Evolutionary conservation across 2,329 filamentous ascomycete species (phyloP).

Genomic region (Mycosphaerella arachidis): DNA sequence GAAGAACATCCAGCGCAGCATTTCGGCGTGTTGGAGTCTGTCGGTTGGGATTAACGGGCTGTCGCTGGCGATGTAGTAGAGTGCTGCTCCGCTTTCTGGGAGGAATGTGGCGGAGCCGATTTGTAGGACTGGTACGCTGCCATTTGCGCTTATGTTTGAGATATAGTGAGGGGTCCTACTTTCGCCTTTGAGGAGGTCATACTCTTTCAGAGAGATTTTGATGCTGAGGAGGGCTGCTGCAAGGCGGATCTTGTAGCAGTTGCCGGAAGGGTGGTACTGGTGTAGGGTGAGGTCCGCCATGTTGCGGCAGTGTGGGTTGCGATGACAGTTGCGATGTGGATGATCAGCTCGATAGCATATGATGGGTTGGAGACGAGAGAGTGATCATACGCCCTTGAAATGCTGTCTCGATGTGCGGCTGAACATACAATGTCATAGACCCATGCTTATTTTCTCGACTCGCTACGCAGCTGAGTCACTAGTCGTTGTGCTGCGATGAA

Average conservation of each 20-base stretch:
- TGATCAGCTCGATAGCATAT: neutral
- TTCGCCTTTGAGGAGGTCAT: slow-evolving; percentile 11
- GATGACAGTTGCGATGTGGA: neutral
- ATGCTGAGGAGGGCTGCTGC: slow-evolving; percentile 7
- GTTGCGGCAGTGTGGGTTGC: neutral
- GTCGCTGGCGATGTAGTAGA: slow-evolving; percentile 13
- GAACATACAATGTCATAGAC: neutral
- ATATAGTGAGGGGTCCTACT: slow-evolving; percentile 11
- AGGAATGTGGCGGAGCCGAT: slow-evolving; percentile 11
- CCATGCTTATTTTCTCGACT: neutral
- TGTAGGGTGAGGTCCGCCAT: slow-evolving; percentile 11
- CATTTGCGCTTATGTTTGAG: slow-evolving; percentile 11
- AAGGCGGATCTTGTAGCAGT: slow-evolving; percentile 17
- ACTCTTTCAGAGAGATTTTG: slow-evolving; percentile 7
- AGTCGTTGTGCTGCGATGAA: no score
- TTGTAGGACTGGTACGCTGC: slow-evolving; percentile 15
- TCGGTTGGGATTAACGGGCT: slow-evolving; percentile 10
- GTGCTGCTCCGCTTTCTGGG: slow-evolving; percentile 16
- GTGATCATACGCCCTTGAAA: no score
- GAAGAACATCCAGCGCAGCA: slow-evolving; percentile 20
- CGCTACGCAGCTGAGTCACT: neutral
- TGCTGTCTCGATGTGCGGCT: no score
- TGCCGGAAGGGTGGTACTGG: slow-evolving; percentile 12
- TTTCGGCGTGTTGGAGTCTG: slow-evolving; percentile 9
- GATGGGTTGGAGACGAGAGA: no score